Base-by-base conservation (phyloP, 2,329 filamentous ascomycete genomes). In the Colletotrichum paranaense region DNA sequence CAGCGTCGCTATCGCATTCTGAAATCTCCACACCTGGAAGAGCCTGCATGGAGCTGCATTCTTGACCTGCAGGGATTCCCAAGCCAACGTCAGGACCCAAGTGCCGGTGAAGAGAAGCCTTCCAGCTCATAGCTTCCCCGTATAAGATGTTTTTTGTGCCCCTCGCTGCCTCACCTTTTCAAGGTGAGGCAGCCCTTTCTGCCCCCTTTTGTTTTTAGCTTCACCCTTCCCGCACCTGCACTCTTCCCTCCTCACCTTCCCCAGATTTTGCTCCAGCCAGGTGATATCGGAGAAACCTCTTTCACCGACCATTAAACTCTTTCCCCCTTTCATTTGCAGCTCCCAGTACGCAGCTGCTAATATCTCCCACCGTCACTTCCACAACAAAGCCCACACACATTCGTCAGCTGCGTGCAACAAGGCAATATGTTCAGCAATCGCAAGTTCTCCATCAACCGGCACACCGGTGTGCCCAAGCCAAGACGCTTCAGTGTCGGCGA, bases 401-500 rank as follows among this genome's bases (percentile, higher is more conserved):
- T 46, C 9, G 16, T 24, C 49, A 46, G 49, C 38, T 22, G 42
- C 24, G 46, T 16, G 16, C 46, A 52, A 32, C 12, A 38, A 28
- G 32, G 22, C 79, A 84, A 78, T 67, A 88, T 88, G 84, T 89
- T 89, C 78, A 82, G 84, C 79, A 87, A 86, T 73, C 89, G 90
- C 83, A 91, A 91, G 80, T 92, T 92, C 82, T 91, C 89, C 75
- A 92, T 92, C 83, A 92, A 92, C 83, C 87, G 90, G 79, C 89
- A 91, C 79, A 91, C 90, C 65, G 90, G 90, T 77, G 87, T 88
- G 53, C 90, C 90, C 73, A 87, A 90, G 79, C 84, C 86, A 53
- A 86, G 90, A 75, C 87, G 90, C 76, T 92, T 91, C 79, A 92
- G 89, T 77, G 85, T 88, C 62, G 86, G 86, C 74, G 89, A 92